These are phyloP conservation scores for Pascua guehoae DNA, from an alignment of 1,284 basidiomycete genomes.

Conservation along the genomic window DNA sequence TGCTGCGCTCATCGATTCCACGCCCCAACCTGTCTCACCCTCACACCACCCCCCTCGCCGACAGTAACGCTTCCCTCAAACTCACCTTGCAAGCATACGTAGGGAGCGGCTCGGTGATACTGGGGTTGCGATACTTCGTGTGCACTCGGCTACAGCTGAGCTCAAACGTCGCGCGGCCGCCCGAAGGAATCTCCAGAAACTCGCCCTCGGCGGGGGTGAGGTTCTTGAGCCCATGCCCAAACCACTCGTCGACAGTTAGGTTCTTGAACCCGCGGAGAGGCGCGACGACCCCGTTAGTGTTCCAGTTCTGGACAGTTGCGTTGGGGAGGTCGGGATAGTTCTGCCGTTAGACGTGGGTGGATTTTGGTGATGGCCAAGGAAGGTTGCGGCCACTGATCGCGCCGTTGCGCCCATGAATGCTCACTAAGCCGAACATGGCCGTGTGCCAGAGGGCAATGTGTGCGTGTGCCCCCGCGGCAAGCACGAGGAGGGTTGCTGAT, in stretches of 20 bases:
- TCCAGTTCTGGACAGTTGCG: not conserved
- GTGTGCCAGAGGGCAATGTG: no score
- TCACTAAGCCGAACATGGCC: no score
- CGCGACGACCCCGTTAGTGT: not conserved
- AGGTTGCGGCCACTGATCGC: no score
- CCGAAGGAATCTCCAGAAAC: constrained; percentile 8
- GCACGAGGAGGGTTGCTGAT: no score
- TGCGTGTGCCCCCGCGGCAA: no score
- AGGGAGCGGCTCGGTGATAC: not conserved
- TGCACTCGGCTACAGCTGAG: constrained; percentile 12
- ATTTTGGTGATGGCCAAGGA: no score
- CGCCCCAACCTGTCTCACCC: no score
- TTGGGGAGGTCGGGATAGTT: constrained; percentile 3
- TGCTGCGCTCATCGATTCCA: no score
- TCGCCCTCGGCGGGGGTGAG: not conserved
- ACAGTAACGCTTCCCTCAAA: not conserved
- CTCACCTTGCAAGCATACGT: constrained; percentile 5
- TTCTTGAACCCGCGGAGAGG: constrained; percentile 5
- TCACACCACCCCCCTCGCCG: no score
- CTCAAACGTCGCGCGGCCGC: constrained; percentile 5
- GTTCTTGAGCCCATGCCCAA: constrained; percentile 1
- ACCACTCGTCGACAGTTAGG: constrained; percentile 8
- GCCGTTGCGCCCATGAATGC: no score
- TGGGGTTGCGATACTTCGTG: constrained; percentile 4
- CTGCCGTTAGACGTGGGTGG: no score